Conservation (phyloP, 2,329 filamentous ascomycete genomes). For the Cadophora sp. region DNA sequence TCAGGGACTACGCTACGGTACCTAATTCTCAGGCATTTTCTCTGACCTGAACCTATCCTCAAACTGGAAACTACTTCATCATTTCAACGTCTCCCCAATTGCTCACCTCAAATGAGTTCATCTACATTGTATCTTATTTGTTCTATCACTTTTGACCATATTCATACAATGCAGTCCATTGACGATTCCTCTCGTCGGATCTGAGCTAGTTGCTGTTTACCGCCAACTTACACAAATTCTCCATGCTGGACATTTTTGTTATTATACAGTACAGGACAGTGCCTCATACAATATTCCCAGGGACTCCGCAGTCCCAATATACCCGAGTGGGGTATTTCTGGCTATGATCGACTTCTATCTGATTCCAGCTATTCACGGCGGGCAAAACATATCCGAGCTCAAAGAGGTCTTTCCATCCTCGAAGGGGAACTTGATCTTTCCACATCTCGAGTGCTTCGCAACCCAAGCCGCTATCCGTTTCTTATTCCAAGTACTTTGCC, state of each 20-base stretch:
- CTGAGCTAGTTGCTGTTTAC: neutral
- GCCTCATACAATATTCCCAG: neutral
- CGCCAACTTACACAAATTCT: neutral
- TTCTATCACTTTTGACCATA: neutral
- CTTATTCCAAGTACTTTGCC: slow-evolving; percentile 26
- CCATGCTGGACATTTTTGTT: neutral
- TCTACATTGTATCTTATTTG: no score
- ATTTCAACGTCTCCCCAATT: neutral
- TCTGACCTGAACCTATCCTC: neutral
- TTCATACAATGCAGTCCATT: neutral
- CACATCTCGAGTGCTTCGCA: slow-evolving; percentile 18
- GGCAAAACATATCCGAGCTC: neutral
- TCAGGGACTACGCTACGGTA: no score
- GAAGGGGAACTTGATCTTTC: neutral
- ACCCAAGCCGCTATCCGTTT: slow-evolving; percentile 23
- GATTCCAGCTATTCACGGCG: neutral
- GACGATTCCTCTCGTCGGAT: no score
- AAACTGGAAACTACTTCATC: neutral
- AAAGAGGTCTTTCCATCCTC: slow-evolving; percentile 10
- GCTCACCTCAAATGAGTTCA: neutral
- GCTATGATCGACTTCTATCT: neutral
- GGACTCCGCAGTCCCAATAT: neutral
- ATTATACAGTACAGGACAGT: no score
- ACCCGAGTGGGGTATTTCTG: neutral
- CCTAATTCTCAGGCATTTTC: no score